Percentiles rank a stretch among this genome's conserved stretches.
Conservation (phyloP, 495 filamentous ascomycete genomes). For the Parathielavia hyrcaniae region DNA sequence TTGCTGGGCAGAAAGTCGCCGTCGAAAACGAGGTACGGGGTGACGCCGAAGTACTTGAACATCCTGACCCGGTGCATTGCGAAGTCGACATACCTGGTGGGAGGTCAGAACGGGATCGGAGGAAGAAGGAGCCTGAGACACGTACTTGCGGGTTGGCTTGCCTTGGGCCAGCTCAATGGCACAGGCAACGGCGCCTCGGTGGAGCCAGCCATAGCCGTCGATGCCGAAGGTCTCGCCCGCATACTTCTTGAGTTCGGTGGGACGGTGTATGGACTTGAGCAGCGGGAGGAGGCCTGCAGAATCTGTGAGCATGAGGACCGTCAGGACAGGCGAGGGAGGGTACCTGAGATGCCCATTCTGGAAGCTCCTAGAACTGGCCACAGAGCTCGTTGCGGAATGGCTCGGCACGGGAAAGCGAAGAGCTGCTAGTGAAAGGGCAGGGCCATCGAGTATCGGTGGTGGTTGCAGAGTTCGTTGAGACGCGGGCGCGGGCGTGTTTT, state of each 20-base stretch:
- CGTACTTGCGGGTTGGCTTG: conserved; percentile 83
- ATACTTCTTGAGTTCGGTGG: conserved; percentile 78
- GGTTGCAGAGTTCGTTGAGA: conserved; percentile 1
- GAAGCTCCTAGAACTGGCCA: conserved; percentile 1
- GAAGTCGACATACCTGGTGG: conserved; percentile 76
- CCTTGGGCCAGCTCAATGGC: conserved; percentile 84
- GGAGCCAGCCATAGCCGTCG: conserved; percentile 97
- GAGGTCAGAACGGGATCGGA: neutral
- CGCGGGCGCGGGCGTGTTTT: conserved; percentile 14
- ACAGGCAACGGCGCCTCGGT: conserved; percentile 86
- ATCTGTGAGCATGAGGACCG: conserved; percentile 19
- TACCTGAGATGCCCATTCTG: conserved; percentile 70
- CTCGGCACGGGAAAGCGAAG: neutral
- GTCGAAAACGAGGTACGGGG: conserved; percentile 90
- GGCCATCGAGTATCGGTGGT: conserved; percentile 13
- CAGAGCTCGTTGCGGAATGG: neutral
- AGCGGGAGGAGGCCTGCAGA: conserved; percentile 71
- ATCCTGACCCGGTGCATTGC: conserved; percentile 85
- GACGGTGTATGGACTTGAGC: conserved; percentile 92
- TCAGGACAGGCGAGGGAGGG: neutral
- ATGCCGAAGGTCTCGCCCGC: conserved; percentile 82
- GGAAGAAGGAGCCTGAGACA: conserved; percentile 22
- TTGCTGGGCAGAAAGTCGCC: conserved; percentile 95
- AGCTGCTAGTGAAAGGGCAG: conserved; percentile 5
- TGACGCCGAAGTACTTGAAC: conserved; percentile 87